Evolutionary conservation across 495 filamentous ascomycete genomes (phyloP).

Genomic region (Rhypophila decipiens): DNA sequence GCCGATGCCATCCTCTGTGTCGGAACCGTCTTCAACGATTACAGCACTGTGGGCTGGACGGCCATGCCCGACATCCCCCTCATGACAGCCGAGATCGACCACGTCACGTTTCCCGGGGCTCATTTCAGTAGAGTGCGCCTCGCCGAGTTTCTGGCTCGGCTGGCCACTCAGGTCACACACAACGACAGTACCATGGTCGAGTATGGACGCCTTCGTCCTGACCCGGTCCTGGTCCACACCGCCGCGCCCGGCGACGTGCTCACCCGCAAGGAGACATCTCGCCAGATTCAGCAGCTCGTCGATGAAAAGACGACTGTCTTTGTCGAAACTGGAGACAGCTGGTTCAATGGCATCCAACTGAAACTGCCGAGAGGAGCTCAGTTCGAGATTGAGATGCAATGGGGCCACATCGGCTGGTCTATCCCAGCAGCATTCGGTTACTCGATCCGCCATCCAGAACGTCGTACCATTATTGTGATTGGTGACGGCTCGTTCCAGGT

Average conservation of each 20-base stretch:
- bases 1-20: slow-evolving; percentile 19
- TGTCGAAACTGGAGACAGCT: slow-evolving; percentile 20
- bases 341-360: slow-evolving; percentile 21
- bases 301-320: slow-evolving; percentile 9
- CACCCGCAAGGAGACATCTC: slow-evolving; percentile 14
- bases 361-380: slow-evolving; percentile 13
- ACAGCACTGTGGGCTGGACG: slow-evolving; percentile 22
- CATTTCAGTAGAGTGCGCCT: slow-evolving; percentile 19
- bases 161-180: slow-evolving; percentile 5
- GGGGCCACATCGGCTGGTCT: slow-evolving; percentile 25
- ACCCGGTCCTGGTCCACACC: slow-evolving; percentile 5
- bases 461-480: slow-evolving; percentile 15
- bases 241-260: slow-evolving; percentile 7
- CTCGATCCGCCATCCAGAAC: slow-evolving; percentile 12
- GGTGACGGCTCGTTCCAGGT: slow-evolving; percentile 27
- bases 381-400: slow-evolving; percentile 26
- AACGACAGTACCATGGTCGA: slow-evolving; percentile 18
- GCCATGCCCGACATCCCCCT: slow-evolving; percentile 16
- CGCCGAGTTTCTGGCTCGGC: slow-evolving; percentile 11
- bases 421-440: slow-evolving; percentile 21
- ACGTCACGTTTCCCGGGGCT: slow-evolving; percentile 15
- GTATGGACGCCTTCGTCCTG: slow-evolving; percentile 16
- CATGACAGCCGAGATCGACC: slow-evolving; percentile 16
- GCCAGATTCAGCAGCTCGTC: slow-evolving; percentile 13
- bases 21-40: slow-evolving; percentile 18